Conservation (phyloP, 768 basidiomycete species). For the Lactarius tabidus region DNA sequence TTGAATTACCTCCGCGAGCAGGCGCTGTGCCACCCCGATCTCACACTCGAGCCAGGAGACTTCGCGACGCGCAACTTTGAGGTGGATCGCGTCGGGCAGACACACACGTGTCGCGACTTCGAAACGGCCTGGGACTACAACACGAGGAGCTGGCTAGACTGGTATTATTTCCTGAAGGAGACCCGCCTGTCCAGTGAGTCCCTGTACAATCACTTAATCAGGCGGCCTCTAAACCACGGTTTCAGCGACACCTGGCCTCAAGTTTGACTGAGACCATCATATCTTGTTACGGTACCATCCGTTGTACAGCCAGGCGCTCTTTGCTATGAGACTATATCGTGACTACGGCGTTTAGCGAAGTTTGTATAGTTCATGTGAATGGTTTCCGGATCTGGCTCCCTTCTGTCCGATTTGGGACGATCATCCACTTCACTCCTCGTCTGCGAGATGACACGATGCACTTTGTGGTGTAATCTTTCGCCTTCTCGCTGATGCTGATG, state of each 20-base stretch:
- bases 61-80: slow-evolving; percentile 31
- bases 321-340: too few relatives aligned
- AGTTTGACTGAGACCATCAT: not conserved
- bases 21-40: slow-evolving; percentile 38
- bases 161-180: slow-evolving; percentile 7
- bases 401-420: too few relatives aligned
- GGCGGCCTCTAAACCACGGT: not conserved
- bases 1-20: slow-evolving; percentile 39
- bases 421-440: too few relatives aligned
- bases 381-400: too few relatives aligned
- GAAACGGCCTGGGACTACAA: slow-evolving; percentile 28
- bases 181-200: not conserved
- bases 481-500: too few relatives aligned
- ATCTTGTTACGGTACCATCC: too few relatives aligned
- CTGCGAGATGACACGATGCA: too few relatives aligned
- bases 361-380: too few relatives aligned
- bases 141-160: not conserved
- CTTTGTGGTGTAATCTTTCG: too few relatives aligned
- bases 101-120: slow-evolving; percentile 36
- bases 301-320: too few relatives aligned
- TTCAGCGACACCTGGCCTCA: not conserved
- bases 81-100: slow-evolving; percentile 32
- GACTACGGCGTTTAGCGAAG: not conserved
- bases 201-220: not conserved
- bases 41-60: slow-evolving; percentile 35